A percentile compares a stretch with the other conserved stretches of the same genome.
Conservation (phyloP, 768 basidiomycete genomes). For the Lactarius sp. region DNA sequence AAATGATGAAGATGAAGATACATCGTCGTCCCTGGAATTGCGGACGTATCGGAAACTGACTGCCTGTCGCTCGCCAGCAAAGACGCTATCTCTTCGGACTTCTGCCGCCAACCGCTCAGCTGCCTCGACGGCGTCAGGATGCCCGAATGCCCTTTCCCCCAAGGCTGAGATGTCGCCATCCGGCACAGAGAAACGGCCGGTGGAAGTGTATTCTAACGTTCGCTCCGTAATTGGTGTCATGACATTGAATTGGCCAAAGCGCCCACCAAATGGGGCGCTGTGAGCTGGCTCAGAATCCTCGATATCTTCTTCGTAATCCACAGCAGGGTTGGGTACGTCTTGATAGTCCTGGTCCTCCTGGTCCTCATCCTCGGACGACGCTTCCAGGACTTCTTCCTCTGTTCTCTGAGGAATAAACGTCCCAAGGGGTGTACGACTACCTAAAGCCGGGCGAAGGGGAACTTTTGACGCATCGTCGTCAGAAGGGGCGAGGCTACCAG, state of each 20-base stretch:
- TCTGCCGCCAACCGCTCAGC: conserved; percentile 51
- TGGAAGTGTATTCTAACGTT: conserved; percentile 78
- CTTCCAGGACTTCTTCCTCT: conserved; percentile 1
- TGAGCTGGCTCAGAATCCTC: conserved; percentile 30
- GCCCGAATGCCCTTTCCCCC: conserved; percentile 26
- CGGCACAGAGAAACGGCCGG: conserved; percentile 42
- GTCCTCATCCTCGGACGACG: conserved; percentile 28
- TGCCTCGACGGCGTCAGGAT: conserved; percentile 43
- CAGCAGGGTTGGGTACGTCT: background rate
- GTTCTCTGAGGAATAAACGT: conserved; percentile 21
- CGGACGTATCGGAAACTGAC: conserved; percentile 5
- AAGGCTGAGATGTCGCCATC: conserved; percentile 29
- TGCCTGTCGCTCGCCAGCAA: conserved; percentile 19
- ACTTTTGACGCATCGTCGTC: conserved; percentile 26
- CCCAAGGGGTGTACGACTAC: conserved; percentile 27
- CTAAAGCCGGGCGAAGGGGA: conserved; percentile 19
- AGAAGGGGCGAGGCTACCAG: conserved; percentile 38
- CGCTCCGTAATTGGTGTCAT: conserved; percentile 99
- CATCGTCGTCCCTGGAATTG: conserved; percentile 26
- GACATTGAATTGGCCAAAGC: conserved; percentile 79
- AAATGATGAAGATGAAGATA: conserved; percentile 9
- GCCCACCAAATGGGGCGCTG: conserved; percentile 56
- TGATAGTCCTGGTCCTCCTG: conserved; percentile 31
- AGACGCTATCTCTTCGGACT: conserved; percentile 30
- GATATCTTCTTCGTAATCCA: conserved; percentile 22